Conservation (phyloP, 1,139 yeast genomes). For the Blastobotrys capitulatus region DNA sequence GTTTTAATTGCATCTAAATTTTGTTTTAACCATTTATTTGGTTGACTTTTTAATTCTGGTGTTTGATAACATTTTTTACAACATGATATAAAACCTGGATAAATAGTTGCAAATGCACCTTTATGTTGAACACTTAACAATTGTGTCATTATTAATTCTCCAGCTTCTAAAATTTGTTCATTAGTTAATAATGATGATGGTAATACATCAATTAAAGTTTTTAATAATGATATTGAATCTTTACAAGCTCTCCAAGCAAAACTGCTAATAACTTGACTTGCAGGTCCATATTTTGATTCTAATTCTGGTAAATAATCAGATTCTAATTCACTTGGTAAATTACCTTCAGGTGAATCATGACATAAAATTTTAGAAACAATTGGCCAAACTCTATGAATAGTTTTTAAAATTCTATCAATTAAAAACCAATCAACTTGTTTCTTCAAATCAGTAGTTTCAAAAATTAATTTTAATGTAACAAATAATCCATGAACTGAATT, state of each 20-base stretch:
- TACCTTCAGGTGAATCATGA: constrained; percentile 65
- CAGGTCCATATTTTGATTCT: constrained; percentile 43
- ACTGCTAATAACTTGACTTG: constrained; percentile 58
- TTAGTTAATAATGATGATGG: constrained; percentile 25
- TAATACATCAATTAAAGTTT: constrained; percentile 36
- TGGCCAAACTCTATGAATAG: constrained; percentile 46
- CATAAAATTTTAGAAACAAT: constrained; percentile 51
- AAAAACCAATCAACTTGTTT: neutral
- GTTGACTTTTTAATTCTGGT: constrained; percentile 34
- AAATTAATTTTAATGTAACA: constrained; percentile 48
- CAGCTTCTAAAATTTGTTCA: constrained; percentile 37
- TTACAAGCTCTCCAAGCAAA: constrained; percentile 85
- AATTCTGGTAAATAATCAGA: constrained; percentile 34
- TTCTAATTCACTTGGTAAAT: constrained; percentile 43
- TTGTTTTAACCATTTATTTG: constrained; percentile 51
- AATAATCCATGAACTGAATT: constrained; percentile 63
- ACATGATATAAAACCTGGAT: constrained; percentile 67
- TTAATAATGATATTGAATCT: constrained; percentile 58
- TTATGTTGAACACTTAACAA: constrained; percentile 73
- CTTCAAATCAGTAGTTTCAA: constrained; percentile 27
- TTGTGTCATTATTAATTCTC: constrained; percentile 57
- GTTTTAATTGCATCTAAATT: constrained; percentile 50
- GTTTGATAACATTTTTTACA: constrained; percentile 46
- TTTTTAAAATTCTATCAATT: constrained; percentile 24
- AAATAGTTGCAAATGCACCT: constrained; percentile 86